Evolutionary conservation across 2,329 filamentous ascomycete genomes (phyloP), one percentile per base, ranked within the genome.

Genomic region (Eurotiales sp.): DNA sequence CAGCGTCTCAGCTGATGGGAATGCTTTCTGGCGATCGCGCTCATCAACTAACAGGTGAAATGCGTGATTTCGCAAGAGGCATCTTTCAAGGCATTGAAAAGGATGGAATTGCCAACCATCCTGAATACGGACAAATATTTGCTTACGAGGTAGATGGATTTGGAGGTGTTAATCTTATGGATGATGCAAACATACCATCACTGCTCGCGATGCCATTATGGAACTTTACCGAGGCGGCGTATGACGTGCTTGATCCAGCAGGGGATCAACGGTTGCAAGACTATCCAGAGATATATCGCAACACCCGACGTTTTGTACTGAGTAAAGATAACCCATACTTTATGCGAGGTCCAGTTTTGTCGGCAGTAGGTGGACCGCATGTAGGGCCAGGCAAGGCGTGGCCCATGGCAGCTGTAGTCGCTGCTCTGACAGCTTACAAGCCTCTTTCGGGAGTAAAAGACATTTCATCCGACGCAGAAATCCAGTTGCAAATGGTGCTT

Each of bases 91-190:
- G 19, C 17, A 44, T 44, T 15, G 15, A 27, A n/a, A 44, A 30
- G n/a, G 21, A 29, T 17, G 41, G 10, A 29, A 29, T 44, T 15
- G 25, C n/a, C 21, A 32, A 44, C 21, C 21, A 29, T 19, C 22
- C 15, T 2, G 21, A 19, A 2, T 19, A 23, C 5, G 25, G 10
- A 6, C 8, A 23, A 11, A 17, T 44, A 11, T 44, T 25, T 15
- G 41, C 41, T 17, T 44, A 25, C 15, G 41, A 44, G 25, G 41
- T 44, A 14, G 41, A 44, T 25, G 41, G 41, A 10, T 44, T 25
- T 25, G 41, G 41, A 11, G 12, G 23, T 27, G n/a, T 10, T 11
- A 44, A 44, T 17, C 21, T 44, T 23, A 44, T 44, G 41, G 41
- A 44, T 19, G 41, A 44, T 10, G 41, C 41, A 21, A 44, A 44